Evolutionary conservation across 345 rosid species (phyloP), one percentile per base, ranked within the genome.

Genomic region (Eucalyptus melliodora): DNA sequence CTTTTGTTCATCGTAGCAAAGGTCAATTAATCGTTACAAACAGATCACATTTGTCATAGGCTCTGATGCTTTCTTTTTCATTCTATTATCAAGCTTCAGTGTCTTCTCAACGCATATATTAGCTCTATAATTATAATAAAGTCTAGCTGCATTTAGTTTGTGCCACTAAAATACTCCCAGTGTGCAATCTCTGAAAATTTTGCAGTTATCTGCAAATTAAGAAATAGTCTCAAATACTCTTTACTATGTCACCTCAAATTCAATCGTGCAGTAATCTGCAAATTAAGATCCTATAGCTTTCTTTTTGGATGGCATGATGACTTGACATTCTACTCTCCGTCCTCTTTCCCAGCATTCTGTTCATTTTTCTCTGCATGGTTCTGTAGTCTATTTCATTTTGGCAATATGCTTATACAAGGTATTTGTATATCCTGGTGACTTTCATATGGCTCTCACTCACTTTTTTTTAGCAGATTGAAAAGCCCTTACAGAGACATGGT

Each of bases 401-500:
- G 85, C 47, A 21, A 40, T 77, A 11, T 77, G 85, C 85, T 77
- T 11, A 40, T 77, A 65, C 47, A 40, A 51, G 60, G 47, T 31
- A 51, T 87, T 34, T 34, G 81, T 34, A 51, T 14, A 80, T 55
- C 86, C 77, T 19, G 55, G 31, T 77, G 45, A 40, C 42, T 47
- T 85, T 23, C 69, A 53, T 89, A 45, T 81, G 56, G 51, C 89
- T 69, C 86, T 89, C 59, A 44, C 45, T 50, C 90, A 72, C 42
- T 90, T 87, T 30, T 80, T 92, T 92, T 85, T 72, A 88, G 89
- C 94, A 96, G 99, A 94, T 97, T 92, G 99, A 97, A 72, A 97
- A 95, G 47, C 97, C 99, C 87, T 91, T 98, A 90, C 99, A 98
- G 92, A 95, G 92, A 92, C 99, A 98, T 93, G 99, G 99, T 91